A percentile compares a stretch with the other conserved stretches of the same genome.
Evolutionary conservation across 495 filamentous ascomycete species (phyloP).

Genomic region (Copromyces sp.): DNA sequence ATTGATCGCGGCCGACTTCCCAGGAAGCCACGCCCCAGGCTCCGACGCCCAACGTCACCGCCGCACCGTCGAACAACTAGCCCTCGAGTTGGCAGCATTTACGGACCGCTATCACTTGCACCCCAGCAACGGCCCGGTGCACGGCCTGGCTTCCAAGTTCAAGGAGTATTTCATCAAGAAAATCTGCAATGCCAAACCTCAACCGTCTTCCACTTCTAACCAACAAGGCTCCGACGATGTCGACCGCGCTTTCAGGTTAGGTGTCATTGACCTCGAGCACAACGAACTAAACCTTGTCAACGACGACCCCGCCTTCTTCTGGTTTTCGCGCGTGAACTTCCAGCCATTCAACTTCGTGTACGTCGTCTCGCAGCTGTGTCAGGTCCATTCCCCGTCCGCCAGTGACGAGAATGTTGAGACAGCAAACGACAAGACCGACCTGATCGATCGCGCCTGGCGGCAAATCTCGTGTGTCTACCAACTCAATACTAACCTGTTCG

Average conservation of each 20-base stretch:
- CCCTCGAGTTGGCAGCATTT: constrained; percentile 32
- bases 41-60: constrained; percentile 39
- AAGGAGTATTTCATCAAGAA: constrained; percentile 33
- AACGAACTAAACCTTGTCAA: constrained; percentile 27
- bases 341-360: constrained; percentile 45
- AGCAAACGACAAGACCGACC: constrained; percentile 23
- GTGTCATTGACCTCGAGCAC: constrained; percentile 33
- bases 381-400: not conserved
- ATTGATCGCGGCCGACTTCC: constrained; percentile 30
- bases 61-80: constrained; percentile 35
- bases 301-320: constrained; percentile 32
- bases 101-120: constrained; percentile 47
- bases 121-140: constrained; percentile 47
- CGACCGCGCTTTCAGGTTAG: constrained; percentile 39
- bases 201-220: constrained; percentile 24
- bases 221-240: not conserved
- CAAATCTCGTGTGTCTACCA: constrained; percentile 31
- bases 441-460: constrained; percentile 45
- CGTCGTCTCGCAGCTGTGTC: constrained; percentile 40
- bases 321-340: constrained; percentile 42
- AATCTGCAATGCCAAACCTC: constrained; percentile 32
- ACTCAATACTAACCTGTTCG: constrained; percentile 35
- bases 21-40: constrained; percentile 2
- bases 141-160: constrained; percentile 43
- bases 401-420: not conserved